phyloP scores from a whole-genome alignment of 805 yeast genomes.

The Nakazawaea molendinolei region DNA sequence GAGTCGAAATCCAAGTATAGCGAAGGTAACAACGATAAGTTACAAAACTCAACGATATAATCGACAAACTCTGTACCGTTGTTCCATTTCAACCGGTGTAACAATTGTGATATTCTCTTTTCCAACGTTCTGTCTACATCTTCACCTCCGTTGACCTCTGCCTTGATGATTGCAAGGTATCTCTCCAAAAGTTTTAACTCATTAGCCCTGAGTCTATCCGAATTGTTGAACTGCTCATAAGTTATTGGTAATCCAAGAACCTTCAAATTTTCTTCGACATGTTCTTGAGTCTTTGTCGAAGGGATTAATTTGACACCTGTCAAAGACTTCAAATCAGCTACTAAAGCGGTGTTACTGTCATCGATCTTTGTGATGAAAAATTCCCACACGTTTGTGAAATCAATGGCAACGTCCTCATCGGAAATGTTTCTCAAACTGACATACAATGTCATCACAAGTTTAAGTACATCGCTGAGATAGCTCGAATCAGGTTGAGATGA shows the following conservation, averaged over 20 bases:
- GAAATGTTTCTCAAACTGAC: background rate
- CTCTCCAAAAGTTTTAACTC: slow-evolving; percentile 7
- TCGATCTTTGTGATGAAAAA: background rate
- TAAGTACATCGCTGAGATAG: background rate
- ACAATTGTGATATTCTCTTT: background rate
- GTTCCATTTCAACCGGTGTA: background rate
- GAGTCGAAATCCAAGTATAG: slow-evolving; percentile 27
- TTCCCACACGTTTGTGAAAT: slow-evolving; percentile 6
- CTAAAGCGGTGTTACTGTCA: background rate
- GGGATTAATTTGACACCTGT: background rate
- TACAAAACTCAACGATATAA: slow-evolving; percentile 19
- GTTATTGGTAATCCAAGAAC: background rate
- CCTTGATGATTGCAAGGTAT: slow-evolving; percentile 41
- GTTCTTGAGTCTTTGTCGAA: background rate
- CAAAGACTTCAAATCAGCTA: slow-evolving; percentile 1
- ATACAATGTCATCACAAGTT: background rate
- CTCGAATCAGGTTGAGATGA: background rate
- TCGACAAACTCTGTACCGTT: slow-evolving; percentile 19
- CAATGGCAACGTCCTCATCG: background rate
- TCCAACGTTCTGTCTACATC: background rate
- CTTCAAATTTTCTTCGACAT: slow-evolving; percentile 1
- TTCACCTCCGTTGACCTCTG: slow-evolving; percentile 54
- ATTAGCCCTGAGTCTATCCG: slow-evolving; percentile 9
- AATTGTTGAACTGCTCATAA: slow-evolving; percentile 7
- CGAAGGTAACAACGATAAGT: slow-evolving; percentile 22